Evolutionary conservation across 805 yeast species (phyloP).

Genomic region (Monosporozyma solicola): DNA sequence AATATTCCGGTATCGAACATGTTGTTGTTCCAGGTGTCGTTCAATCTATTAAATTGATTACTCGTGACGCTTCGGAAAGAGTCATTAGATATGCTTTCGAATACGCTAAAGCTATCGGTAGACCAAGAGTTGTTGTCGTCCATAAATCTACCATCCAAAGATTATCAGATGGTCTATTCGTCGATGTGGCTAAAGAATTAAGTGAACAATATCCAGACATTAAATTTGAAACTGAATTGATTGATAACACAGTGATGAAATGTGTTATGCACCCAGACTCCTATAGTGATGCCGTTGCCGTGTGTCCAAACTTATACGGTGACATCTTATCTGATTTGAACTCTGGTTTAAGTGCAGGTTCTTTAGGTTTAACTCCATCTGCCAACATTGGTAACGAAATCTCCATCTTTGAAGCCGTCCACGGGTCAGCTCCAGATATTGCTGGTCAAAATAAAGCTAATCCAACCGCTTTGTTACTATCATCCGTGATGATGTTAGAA

Average conservation of each 20-base stretch:
- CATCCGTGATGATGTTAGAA: conserved; percentile 98
- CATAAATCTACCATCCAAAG: conserved; percentile 99
- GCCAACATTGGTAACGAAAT: conserved; percentile 99
- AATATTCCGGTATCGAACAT: conserved; percentile 98
- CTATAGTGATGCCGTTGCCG: conserved; percentile 81
- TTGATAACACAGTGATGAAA: conserved; percentile 91
- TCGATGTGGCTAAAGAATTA: conserved; percentile 80
- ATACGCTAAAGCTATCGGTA: conserved; percentile 82
- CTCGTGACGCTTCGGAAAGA: conserved; percentile 92
- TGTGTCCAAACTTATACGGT: conserved; percentile 99
- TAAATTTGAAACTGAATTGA: conserved; percentile 71
- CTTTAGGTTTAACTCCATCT: conserved; percentile 96
- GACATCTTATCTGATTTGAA: conserved; percentile 97
- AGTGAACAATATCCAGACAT: conserved; percentile 90
- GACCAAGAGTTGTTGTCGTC: conserved; percentile 85
- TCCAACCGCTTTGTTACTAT: conserved; percentile 94
- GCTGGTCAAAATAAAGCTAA: conserved; percentile 98
- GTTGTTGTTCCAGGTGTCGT: conserved; percentile 97
- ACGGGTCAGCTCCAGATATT: conserved; percentile 99
- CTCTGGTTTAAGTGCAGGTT: conserved; percentile 91
- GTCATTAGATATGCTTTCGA: conserved; percentile 96
- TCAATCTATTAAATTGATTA: conserved; percentile 94
- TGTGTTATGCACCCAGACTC: conserved; percentile 80
- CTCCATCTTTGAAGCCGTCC: conserved; percentile 98
- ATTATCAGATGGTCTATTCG: conserved; percentile 95